phyloP scores from a whole-genome alignment of 768 basidiomycete genomes.

The Dioszegia hungarica region DNA sequence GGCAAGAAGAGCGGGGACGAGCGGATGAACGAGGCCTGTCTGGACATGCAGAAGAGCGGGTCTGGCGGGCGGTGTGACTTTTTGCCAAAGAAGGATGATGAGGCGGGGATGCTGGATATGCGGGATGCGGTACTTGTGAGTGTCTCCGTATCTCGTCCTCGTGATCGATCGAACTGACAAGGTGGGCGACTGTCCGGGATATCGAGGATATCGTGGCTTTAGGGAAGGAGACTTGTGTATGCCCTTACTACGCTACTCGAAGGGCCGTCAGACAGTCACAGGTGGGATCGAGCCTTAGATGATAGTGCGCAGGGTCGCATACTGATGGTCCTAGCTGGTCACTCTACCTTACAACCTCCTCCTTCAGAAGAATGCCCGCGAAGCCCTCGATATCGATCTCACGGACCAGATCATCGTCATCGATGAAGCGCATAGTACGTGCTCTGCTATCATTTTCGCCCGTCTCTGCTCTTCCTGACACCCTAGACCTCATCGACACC shows the following conservation, averaged over 20 bases:
- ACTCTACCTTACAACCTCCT: slow-evolving; percentile 90
- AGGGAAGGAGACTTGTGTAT: slow-evolving; percentile 66
- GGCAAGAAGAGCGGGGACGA: slow-evolving; percentile 54
- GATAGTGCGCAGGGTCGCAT: neutral
- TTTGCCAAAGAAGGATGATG: slow-evolving; percentile 67
- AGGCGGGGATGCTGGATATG: slow-evolving; percentile 68
- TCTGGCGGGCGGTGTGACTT: slow-evolving; percentile 63
- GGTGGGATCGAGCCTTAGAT: slow-evolving; percentile 53
- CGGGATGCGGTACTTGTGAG: slow-evolving; percentile 78
- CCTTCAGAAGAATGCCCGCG: slow-evolving; percentile 72
- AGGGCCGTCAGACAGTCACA: slow-evolving; percentile 85
- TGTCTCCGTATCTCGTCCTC: slow-evolving; percentile 2
- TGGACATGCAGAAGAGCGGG: slow-evolving; percentile 69
- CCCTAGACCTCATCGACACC: slow-evolving; percentile 79
- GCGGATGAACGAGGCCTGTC: slow-evolving; percentile 73
- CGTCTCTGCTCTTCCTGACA: neutral
- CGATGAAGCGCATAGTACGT: slow-evolving; percentile 93
- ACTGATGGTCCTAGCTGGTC: slow-evolving; percentile 59
- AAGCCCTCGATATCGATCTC: slow-evolving; percentile 79
- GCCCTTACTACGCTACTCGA: slow-evolving; percentile 90
- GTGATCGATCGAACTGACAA: neutral
- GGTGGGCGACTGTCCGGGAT: slow-evolving; percentile 78
- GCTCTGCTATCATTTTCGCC: neutral
- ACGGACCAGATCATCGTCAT: slow-evolving; percentile 80
- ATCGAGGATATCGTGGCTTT: slow-evolving; percentile 82